Conservation (phyloP, 2,329 filamentous ascomycete species). For the Cercospora nicotianae region DNA sequence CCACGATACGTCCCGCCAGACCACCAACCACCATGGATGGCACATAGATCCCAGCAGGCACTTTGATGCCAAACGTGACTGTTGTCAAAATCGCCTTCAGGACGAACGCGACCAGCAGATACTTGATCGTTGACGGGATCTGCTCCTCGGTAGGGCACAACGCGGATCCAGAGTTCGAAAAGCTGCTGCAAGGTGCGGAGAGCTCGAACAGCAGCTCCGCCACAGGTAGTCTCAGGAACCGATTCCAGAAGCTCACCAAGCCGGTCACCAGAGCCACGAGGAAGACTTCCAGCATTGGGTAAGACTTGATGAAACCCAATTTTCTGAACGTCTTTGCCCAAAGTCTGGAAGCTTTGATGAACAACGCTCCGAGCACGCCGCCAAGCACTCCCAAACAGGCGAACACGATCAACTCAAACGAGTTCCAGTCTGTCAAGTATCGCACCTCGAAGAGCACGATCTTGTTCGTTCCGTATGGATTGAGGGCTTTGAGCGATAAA, state of each 20-base stretch:
- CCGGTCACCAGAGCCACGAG: conserved; percentile 85
- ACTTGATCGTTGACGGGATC: conserved; percentile 73
- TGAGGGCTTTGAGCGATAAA: conserved; percentile 87
- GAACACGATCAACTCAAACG: conserved; percentile 85
- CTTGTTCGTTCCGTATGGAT: conserved; percentile 93
- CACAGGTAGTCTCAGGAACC: conserved; percentile 82
- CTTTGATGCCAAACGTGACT: conserved; percentile 93
- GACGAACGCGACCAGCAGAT: conserved; percentile 74
- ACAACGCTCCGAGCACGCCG: conserved; percentile 80
- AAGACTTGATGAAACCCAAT: conserved; percentile 74
- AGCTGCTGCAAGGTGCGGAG: conserved; percentile 79
- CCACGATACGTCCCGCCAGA: conserved; percentile 82
- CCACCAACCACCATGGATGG: conserved; percentile 98
- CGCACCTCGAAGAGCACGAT: conserved; percentile 96
- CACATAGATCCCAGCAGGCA: conserved; percentile 95
- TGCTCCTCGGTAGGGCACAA: conserved; percentile 75
- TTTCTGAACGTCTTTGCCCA: conserved; percentile 90
- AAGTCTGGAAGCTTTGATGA: conserved; percentile 89
- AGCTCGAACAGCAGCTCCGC: conserved; percentile 88
- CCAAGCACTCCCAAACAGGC: conserved; percentile 83
- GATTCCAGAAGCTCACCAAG: conserved; percentile 88
- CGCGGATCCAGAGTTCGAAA: conserved; percentile 66
- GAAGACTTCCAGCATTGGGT: conserved; percentile 82
- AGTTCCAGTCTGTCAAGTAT: conserved; percentile 87
- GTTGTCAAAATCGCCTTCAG: conserved; percentile 87